Conservation (phyloP, 2,329 filamentous ascomycete genomes). For the Colletotrichum agaves region DNA sequence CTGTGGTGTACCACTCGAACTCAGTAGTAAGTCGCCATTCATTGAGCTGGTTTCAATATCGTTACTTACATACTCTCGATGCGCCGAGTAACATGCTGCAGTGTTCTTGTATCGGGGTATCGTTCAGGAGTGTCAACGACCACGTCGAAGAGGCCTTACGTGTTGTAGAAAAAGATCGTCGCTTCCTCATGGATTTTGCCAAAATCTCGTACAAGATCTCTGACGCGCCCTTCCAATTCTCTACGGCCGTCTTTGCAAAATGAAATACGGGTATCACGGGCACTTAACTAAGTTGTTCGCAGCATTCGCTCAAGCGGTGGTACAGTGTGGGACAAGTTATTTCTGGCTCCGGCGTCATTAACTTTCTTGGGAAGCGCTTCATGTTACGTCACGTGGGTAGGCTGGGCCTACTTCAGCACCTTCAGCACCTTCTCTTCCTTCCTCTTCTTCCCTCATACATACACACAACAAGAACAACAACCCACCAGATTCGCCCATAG, state of each 20-base stretch:
- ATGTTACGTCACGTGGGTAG: too few species aligned
- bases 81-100: not conserved
- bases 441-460: too few species aligned
- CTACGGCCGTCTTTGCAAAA: constrained; percentile 7
- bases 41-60: too few species aligned
- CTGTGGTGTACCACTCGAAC: not conserved
- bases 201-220: not conserved
- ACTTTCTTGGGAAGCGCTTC: constrained; percentile 47
- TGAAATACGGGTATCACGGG: not conserved
- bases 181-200: not conserved
- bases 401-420: too few species aligned
- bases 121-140: not conserved
- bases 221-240: constrained; percentile 8
- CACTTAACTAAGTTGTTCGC: constrained; percentile 10
- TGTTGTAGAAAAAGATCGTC: constrained; percentile 9
- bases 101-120: constrained; percentile 7
- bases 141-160: not conserved
- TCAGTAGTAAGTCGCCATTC: too few species aligned
- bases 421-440: too few species aligned
- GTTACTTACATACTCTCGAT: not conserved
- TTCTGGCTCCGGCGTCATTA: constrained; percentile 61
- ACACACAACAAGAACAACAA: too few species aligned
- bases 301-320: constrained; percentile 53
- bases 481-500: too few species aligned
- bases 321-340: constrained; percentile 62